Evolutionary conservation across 176 grass and related monocot species (phyloP), one percentile per base, ranked within the genome.

Genomic region (Melocanna baccifera): DNA sequence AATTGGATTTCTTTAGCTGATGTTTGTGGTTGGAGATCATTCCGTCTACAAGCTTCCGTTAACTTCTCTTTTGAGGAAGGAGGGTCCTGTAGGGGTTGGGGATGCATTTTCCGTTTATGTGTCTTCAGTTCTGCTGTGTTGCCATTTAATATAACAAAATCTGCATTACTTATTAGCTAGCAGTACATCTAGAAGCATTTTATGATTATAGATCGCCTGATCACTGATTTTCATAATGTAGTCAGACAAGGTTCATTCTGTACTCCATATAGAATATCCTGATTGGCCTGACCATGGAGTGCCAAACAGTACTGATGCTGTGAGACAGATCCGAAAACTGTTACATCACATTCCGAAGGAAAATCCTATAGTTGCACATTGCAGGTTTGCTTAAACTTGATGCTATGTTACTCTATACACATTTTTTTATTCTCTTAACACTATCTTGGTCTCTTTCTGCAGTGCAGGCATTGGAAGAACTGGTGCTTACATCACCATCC

Each of bases 401-500:
- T 87, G 40, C 20, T 20, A 66, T 57, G 67, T 43, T 77, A 75
- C 9, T 19, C 22, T 52, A 2, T 48, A 13, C 14, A 9, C 53
- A 41, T 68, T 22, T 39, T 73, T 34, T 42, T 41, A 53, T 53
- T 22, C 62, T 46, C 23, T 75, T 89, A 84, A 91, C 69, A 23
- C 13, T 80, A 25, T 73, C 71, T 76, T 66, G 25, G 7, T 83
- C 69, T 81, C 45, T 91, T 69, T 77, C 26, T 86, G 26, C 93
- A 98, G 92, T 93, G 95, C 95, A 80, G 95, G 95, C 34, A 98
- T 98, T 77, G 95, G 95, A 69, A 95, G 95, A 83, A 98, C 95
- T 47, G 92, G 95, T 80, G 83, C 92, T 62, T 98, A 93, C 78
- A 77, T 92, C 80, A 84, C 89, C 41, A 62, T 95, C 62, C 92